Evolutionary conservation across 768 basidiomycete genomes (phyloP), one percentile per base, ranked within the genome.

Genomic region (Tephrocybe sp.): DNA sequence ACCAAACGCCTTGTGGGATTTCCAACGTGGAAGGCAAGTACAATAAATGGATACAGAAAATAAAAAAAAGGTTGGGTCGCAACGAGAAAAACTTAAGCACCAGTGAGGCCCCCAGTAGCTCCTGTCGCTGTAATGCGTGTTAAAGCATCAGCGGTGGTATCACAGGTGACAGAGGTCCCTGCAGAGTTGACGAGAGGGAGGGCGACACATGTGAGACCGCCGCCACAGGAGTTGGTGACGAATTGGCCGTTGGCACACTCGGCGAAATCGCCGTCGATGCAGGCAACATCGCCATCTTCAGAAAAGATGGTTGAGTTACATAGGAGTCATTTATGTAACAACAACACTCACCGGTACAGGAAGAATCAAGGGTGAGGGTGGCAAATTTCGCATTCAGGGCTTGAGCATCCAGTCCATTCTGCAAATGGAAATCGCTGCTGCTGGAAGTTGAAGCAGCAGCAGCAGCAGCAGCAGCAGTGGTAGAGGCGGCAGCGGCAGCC

Each of bases 231-330:
- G 0, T 69, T 71, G 13, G 68, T 46, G 1, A 62, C 69, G 46
- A 79, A 82, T 50, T 71, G 65, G n/a, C 77, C 77, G n/a, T 57
- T 61, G 22, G 73, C 73, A 52, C 80, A 83, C 56, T 81, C 78
- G 17, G 80, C 81, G 51, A 82, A 81, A 4, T 60, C 64, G 2
- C 65, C 64, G 12, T 62, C 58, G 23, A 81, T 64, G 59, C 80
- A 82, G 16, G 77, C 79, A 14, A 69, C 62, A 31, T 78, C 70
- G 40, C 75, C 75, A 10, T 61, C 67, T 50, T 60, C 57, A 45
- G 68, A 64, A 51, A 58, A 49, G 58, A 54, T 39, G 49, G 62
- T 65, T 32, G 59, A n/a, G 13, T 26, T 43, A 5, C n/a, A 11
- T 5, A 17, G 26, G 14, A n/a, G 8, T 13, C 10, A 14, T 35